phyloP scores from a whole-genome alignment of 257 asterid genomes.

The Solanum chmielewskii region DNA sequence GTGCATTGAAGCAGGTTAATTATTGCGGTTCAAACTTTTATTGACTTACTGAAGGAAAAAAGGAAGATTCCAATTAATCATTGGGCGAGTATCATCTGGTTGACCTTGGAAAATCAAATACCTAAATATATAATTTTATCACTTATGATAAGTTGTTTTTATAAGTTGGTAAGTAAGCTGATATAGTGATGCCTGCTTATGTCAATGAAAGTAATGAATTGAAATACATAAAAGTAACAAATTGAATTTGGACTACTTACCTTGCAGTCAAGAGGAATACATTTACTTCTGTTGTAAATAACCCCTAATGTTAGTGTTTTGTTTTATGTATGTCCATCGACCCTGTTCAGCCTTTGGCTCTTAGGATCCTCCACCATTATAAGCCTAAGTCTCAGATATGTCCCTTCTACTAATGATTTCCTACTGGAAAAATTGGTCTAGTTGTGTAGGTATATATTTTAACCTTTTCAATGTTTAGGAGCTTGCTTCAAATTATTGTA shows the following conservation, averaged over 20 bases:
- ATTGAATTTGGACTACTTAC: background rate
- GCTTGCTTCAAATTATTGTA: background rate
- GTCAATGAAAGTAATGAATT: background rate
- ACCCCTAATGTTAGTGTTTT: background rate
- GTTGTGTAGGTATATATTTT: background rate
- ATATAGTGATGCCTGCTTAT: background rate
- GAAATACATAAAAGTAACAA: background rate
- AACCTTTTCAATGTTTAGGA: background rate
- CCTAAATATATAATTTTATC: background rate
- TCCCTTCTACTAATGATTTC: background rate
- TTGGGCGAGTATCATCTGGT: background rate
- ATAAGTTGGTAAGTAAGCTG: background rate
- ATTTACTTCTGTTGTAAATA: background rate
- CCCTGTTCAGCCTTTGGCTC: background rate
- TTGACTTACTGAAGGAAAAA: background rate
- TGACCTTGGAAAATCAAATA: background rate
- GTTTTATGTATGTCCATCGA: background rate
- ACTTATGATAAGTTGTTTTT: background rate
- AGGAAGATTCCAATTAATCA: background rate
- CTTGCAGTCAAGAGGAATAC: background rate
- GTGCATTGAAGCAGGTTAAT: background rate
- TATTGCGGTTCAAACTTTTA: background rate
- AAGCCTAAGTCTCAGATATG: background rate
- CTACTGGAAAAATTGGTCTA: background rate
- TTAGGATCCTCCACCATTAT: background rate